Evolutionary conservation across 2,329 filamentous ascomycete species (phyloP).

Genomic region (Plenodomus tracheiphilus): DNA sequence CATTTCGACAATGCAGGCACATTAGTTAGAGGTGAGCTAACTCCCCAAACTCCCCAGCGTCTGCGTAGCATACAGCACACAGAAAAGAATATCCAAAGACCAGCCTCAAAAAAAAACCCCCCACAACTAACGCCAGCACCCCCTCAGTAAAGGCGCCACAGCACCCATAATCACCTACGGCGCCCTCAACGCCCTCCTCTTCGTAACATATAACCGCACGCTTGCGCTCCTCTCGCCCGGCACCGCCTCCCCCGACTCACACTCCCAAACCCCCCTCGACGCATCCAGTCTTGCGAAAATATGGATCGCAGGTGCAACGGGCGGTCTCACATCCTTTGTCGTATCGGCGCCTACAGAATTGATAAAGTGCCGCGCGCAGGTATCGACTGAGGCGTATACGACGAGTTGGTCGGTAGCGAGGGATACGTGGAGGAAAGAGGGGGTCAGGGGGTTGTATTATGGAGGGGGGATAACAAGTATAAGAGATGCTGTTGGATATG

Average conservation of each 20-base stretch:
- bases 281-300: slow-evolving; percentile 62
- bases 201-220: slow-evolving; percentile 88
- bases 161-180: slow-evolving; percentile 89
- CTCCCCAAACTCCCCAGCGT: too few relatives aligned
- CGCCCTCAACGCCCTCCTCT: slow-evolving; percentile 86
- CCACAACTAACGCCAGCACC: slow-evolving; percentile 9
- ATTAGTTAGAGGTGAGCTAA: slow-evolving; percentile 39
- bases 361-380: slow-evolving; percentile 85
- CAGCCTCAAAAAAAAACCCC: not conserved
- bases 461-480: slow-evolving; percentile 81
- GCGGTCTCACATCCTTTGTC: slow-evolving; percentile 82
- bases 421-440: slow-evolving; percentile 61
- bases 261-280: slow-evolving; percentile 18
- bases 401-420: slow-evolving; percentile 66
- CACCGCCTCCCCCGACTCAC: too few relatives aligned
- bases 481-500: slow-evolving; percentile 89
- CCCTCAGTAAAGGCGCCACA: slow-evolving; percentile 64
- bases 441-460: slow-evolving; percentile 73
- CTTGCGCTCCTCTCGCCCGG: slow-evolving; percentile 60
- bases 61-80: not conserved
- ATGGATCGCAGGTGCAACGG: slow-evolving; percentile 78
- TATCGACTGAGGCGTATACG: slow-evolving; percentile 49
- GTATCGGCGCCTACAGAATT: slow-evolving; percentile 88
- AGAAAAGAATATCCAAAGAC: not conserved
- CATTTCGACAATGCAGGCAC: slow-evolving; percentile 45